Conservation (phyloP, 306 rosid species). For the Rubus idaeus region DNA sequence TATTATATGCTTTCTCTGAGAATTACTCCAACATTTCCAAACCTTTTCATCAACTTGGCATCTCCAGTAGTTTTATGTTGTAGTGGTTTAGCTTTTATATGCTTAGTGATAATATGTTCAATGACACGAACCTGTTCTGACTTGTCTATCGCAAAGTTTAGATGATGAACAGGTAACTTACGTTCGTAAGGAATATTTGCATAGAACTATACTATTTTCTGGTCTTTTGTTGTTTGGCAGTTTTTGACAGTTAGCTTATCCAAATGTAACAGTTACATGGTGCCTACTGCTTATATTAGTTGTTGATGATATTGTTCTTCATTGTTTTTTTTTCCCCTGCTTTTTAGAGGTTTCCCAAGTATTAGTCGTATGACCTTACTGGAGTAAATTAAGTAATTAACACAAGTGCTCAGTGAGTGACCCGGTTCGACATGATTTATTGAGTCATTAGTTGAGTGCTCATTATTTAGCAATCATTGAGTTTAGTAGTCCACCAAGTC, state of each 20-base stretch:
- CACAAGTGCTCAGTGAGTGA: no score
- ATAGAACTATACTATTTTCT: background rate
- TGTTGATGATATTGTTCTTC: background rate
- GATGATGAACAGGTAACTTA: no score
- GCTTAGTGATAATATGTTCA: no score
- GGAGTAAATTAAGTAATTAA: background rate
- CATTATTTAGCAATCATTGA: background rate
- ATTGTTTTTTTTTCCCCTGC: background rate
- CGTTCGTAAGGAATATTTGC: no score
- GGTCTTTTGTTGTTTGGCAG: background rate
- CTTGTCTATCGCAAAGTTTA: no score
- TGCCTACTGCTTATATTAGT: background rate
- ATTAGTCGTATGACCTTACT: background rate
- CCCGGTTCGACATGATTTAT: no score
- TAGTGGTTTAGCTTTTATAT: no score
- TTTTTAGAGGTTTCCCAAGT: background rate
- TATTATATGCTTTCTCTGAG: constrained; percentile 94
- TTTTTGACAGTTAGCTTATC: background rate
- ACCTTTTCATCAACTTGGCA: constrained; percentile 96
- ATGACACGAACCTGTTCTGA: no score
- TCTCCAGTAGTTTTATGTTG: constrained; percentile 64
- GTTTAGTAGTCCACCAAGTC: no score
- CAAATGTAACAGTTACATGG: background rate
- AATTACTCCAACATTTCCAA: constrained; percentile 93
- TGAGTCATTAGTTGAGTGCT: background rate